Conservation (phyloP, 2,329 filamentous ascomycete genomes). For the Hypomyces rosellus region DNA sequence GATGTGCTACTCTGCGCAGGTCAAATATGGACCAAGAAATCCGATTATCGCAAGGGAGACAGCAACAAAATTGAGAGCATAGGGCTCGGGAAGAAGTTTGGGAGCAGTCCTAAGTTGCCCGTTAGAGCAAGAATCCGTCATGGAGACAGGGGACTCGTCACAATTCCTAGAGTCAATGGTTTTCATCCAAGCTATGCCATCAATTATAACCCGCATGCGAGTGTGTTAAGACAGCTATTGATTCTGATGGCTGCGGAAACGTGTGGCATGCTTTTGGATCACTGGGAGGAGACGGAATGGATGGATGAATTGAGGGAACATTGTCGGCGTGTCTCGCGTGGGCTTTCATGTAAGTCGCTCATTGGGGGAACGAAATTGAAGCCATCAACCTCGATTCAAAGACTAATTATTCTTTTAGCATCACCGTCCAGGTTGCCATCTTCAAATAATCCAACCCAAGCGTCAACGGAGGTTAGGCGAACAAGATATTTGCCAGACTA, state of each 20-base stretch:
- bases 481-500: too few species aligned
- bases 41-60: constrained; percentile 10
- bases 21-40: constrained; percentile 5
- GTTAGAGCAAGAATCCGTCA: background rate
- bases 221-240: constrained; percentile 11
- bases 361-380: background rate
- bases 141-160: background rate
- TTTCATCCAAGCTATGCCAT: constrained; percentile 16
- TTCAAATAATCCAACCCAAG: too few species aligned
- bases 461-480: too few species aligned
- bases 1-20: constrained; percentile 14
- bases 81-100: constrained; percentile 9
- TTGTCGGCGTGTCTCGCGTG: too few species aligned
- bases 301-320: too few species aligned
- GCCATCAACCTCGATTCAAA: background rate
- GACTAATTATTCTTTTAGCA: background rate
- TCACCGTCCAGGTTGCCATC: background rate
- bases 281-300: too few species aligned
- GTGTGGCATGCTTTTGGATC: background rate
- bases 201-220: constrained; percentile 13
- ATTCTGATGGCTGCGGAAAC: constrained; percentile 8
- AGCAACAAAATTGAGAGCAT: constrained; percentile 10
- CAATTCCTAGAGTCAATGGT: constrained; percentile 12
- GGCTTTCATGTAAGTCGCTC: too few species aligned
- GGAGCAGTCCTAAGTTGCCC: background rate